Percentiles rank a stretch among this genome's conserved stretches.
phyloP scores from a whole-genome alignment of 345 rosid genomes.

The Eucalyptus erythrocorys region DNA sequence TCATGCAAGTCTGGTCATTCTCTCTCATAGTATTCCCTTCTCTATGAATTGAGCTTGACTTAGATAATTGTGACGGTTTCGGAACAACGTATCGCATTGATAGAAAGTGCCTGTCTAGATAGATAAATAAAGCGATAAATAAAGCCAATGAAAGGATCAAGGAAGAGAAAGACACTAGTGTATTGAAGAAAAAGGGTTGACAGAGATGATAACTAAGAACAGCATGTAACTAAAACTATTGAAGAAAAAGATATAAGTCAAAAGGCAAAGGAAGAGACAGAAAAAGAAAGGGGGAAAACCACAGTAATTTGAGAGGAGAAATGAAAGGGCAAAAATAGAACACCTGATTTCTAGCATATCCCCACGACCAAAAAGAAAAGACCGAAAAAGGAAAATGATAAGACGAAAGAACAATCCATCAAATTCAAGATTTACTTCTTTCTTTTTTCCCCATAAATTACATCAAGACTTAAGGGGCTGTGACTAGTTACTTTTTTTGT shows the following conservation, averaged over 20 bases:
- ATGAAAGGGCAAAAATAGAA: not conserved
- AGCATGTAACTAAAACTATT: not conserved
- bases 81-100: not conserved
- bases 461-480: not conserved
- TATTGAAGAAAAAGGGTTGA: not conserved
- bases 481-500: not conserved
- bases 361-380: not conserved
- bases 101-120: not conserved
- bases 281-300: not conserved
- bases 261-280: not conserved
- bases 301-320: not conserved
- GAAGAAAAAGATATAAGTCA: not conserved
- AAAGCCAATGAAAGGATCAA: not conserved
- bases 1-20: not conserved
- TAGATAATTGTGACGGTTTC: not conserved
- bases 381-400: not conserved
- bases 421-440: not conserved
- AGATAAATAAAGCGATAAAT: not conserved
- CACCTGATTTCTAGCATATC: not conserved
- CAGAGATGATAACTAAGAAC: not conserved
- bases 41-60: not conserved
- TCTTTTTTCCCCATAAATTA: not conserved
- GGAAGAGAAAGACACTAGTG: not conserved
- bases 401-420: not conserved
- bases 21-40: not conserved